phyloP scores from a whole-genome alignment of 2,329 filamentous ascomycete genomes.

The Microdochium nivale region DNA sequence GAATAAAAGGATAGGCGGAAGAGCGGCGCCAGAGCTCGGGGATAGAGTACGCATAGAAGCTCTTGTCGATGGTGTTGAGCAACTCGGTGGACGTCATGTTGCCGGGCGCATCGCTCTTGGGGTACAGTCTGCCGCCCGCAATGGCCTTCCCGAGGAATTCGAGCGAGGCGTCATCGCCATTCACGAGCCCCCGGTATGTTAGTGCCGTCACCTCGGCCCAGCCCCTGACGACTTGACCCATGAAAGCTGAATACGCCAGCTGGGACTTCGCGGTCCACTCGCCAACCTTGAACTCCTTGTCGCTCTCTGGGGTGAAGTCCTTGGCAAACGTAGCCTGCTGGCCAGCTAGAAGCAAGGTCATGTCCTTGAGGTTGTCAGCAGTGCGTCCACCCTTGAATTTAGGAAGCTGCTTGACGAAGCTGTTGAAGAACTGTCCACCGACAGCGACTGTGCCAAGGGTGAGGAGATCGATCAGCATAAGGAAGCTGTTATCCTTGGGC shows the following conservation, averaged over 20 bases:
- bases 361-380: conserved; percentile 17
- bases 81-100: conserved; percentile 1
- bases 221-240: conserved; percentile 15
- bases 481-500: conserved; percentile 10
- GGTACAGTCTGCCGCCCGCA: conserved; percentile 18
- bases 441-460: conserved; percentile 15
- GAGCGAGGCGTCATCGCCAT: conserved; percentile 13
- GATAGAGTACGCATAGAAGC: conserved; percentile 21
- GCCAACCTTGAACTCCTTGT: conserved; percentile 1
- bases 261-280: conserved; percentile 17
- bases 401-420: conserved; percentile 10
- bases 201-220: conserved; percentile 13
- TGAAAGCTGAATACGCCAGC: conserved; percentile 15
- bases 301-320: conserved; percentile 8
- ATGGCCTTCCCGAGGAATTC: conserved; percentile 14
- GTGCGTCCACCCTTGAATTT: conserved; percentile 6
- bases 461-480: conserved; percentile 19
- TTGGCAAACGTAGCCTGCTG: conserved; percentile 17
- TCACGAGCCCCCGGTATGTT: conserved; percentile 12
- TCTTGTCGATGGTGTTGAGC: conserved; percentile 9
- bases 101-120: conserved; percentile 4
- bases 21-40: conserved; percentile 20
- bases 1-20: conserved; percentile 17
- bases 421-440: conserved; percentile 18
- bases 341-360: conserved; percentile 14